A percentile compares a stretch with the other conserved stretches of the same genome.
These are phyloP conservation scores for Coprinopsis cinerea DNA, from an alignment of 768 basidiomycete genomes.

Conservation along the genomic window DNA sequence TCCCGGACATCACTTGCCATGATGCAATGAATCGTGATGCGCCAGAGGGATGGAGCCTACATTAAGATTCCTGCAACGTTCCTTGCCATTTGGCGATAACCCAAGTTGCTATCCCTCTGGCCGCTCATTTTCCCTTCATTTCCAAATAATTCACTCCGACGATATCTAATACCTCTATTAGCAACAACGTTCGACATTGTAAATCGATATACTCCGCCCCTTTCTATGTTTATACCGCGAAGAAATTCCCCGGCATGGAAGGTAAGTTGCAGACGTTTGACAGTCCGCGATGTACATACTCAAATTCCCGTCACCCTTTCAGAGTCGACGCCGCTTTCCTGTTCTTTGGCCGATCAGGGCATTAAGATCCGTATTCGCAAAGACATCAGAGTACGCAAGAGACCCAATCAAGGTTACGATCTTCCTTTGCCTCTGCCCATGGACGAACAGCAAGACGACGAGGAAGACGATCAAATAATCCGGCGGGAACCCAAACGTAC, in stretches of 20 bases:
- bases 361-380: constrained; percentile 94
- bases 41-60: background rate
- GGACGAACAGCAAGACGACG: constrained; percentile 20
- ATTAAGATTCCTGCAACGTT: background rate
- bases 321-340: constrained; percentile 89
- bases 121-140: background rate
- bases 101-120: background rate
- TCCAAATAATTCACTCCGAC: background rate
- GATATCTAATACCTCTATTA: constrained; percentile 22
- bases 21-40: too few relatives aligned
- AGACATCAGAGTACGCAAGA: constrained; percentile 80
- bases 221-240: constrained; percentile 93
- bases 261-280: constrained; percentile 38
- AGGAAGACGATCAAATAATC: constrained; percentile 17
- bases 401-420: constrained; percentile 41
- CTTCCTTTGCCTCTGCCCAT: constrained; percentile 23
- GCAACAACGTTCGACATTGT: constrained; percentile 84
- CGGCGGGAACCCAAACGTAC: constrained; percentile 31
- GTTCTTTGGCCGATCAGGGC: constrained; percentile 90
- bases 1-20: background rate
- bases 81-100: background rate
- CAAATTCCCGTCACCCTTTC: constrained; percentile 6
- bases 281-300: background rate
- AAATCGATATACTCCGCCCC: constrained; percentile 83
- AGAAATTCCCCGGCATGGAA: constrained; percentile 97